Percentiles rank a stretch among this genome's conserved stretches.
Evolutionary conservation across 495 filamentous ascomycete genomes (phyloP).

Genomic region (Aspergillus wentii): DNA sequence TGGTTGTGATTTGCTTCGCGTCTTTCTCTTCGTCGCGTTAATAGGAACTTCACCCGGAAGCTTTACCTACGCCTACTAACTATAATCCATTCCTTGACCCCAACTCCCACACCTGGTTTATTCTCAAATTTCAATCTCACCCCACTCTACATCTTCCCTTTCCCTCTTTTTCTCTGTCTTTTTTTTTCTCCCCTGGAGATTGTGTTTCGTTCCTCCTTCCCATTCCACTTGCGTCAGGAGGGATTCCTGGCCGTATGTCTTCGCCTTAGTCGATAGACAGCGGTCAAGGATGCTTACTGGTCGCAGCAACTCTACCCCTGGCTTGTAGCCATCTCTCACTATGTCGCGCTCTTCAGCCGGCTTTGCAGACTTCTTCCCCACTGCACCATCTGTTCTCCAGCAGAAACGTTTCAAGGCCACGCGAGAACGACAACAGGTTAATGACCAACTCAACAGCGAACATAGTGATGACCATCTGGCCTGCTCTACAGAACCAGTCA

Average conservation of each 20-base stretch:
- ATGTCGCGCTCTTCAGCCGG: constrained; percentile 82
- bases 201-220: no score
- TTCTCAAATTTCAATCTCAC: neutral
- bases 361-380: constrained; percentile 88
- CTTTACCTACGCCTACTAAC: constrained; percentile 2
- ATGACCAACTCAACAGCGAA: constrained; percentile 20
- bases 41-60: neutral
- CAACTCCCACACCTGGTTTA: neutral
- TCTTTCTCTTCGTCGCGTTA: neutral
- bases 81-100: neutral
- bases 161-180: neutral
- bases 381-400: constrained; percentile 66
- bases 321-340: constrained; percentile 44
- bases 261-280: constrained; percentile 15
- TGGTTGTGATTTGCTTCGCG: neutral
- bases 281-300: constrained; percentile 39
- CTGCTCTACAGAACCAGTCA: constrained; percentile 3
- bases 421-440: constrained; percentile 36
- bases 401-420: constrained; percentile 44
- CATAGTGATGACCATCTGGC: constrained; percentile 6
- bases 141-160: neutral
- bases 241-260: constrained; percentile 17
- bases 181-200: no score
- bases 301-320: constrained; percentile 26
- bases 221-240: constrained; percentile 15